phyloP scores from a whole-genome alignment of 192 early-diverging fungal genomes.

The Coemansia furcata region DNA sequence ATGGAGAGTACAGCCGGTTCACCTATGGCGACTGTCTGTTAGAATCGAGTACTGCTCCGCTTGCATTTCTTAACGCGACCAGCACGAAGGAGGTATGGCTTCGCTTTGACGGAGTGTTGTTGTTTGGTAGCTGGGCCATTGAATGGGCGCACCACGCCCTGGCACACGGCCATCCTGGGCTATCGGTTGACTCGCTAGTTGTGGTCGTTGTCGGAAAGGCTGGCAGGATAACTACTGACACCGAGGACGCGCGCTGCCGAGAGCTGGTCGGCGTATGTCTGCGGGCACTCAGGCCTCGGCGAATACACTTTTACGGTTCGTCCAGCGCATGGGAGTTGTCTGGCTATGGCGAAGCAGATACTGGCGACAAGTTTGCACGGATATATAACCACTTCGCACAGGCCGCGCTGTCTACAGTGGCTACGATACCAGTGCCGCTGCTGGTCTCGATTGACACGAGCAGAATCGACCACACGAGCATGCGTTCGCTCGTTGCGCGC shows the following conservation, averaged over 20 bases:
- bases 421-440: not conserved
- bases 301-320: conserved; percentile 2
- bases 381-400: not conserved
- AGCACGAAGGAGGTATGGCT: conserved; percentile 10
- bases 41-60: not conserved
- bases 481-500: not conserved
- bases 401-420: not conserved
- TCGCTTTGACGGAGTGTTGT: conserved; percentile 12
- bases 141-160: not conserved
- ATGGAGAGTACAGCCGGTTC: conserved; percentile 1
- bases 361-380: conserved; percentile 12
- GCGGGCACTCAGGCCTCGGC: not conserved
- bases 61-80: not conserved
- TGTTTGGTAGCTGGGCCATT: conserved; percentile 14
- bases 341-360: not conserved
- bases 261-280: not conserved
- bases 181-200: not conserved
- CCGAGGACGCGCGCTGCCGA: conserved; percentile 3
- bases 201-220: conserved; percentile 8
- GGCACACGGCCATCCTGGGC: not conserved
- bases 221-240: not conserved
- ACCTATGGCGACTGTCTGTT: conserved; percentile 10
- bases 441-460: conserved; percentile 1
- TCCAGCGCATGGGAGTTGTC: not conserved
- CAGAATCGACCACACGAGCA: not conserved